Base-by-base conservation (phyloP, 2,329 filamentous ascomycete genomes). In the Gliomastix tumulicola region DNA sequence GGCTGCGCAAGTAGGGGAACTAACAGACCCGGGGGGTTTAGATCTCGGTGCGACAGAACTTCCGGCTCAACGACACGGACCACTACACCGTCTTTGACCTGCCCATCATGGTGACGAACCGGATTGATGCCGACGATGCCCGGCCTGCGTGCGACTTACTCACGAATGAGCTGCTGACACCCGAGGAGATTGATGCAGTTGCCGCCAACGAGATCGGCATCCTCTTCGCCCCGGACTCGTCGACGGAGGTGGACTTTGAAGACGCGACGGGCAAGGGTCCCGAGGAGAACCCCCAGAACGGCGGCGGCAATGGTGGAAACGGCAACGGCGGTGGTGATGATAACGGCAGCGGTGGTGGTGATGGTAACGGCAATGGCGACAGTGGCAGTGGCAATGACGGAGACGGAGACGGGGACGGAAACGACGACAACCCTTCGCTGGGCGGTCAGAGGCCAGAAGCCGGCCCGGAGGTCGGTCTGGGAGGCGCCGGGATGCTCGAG, bases 21-120 rank as follows among this genome's bases (percentile, higher is more conserved):
- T n/a, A n/a, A n/a, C n/a, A n/a, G n/a, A n/a, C n/a, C n/a, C n/a
- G n/a, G n/a, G n/a, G n/a, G n/a, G n/a, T n/a, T n/a, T n/a, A 77
- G 71, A 79, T 86, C 49, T 83, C 79, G 6, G 82, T 86, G 47
- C 79, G 80, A 38, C 81, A 86, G 49, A 79, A 71, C 48, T 86
- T 83, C 54, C 70, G 76, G 11, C 65, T 84, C 38, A 83, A 85
- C 50, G 70, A 66, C 11, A 66, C 68, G 3, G 66, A 82, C 32
- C 69, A 76, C 47, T 85, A 85, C 54, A 84, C 80, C 8, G 73
- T 86, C 37, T 84, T 84, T 47, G 78, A 86, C 45, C 59, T 85
- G 11, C 82, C 82, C 15, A 80, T 86, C 45, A 68, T 70, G 4
- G 72, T 85, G 25, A 82, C 79, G 6, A 86, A 86, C 53, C 65